Evolutionary conservation across 23 red algal species (phyloP), one percentile per base, ranked within the genome.

Genomic region (Agarophyton chilense): DNA sequence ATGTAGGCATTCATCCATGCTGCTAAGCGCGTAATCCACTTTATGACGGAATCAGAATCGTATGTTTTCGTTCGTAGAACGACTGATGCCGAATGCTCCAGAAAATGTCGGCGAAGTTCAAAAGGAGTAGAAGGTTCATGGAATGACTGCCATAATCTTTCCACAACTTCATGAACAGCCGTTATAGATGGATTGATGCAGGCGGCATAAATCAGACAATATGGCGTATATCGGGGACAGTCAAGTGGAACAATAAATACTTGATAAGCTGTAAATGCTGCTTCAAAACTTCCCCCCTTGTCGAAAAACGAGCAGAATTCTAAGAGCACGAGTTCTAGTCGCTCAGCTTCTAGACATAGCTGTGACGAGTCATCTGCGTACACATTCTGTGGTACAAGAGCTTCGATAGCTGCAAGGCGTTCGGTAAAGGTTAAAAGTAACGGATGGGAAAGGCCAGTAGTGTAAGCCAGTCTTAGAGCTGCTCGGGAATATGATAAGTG

Each of bases 1-100:
- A 87, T 54, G 74, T 87, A 87, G 1, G 50, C 67, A 60, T 87
- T 87, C 40, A 87, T 28, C 82, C 82, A 87, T 9, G 22, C 49
- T 52, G 82, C 82, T 50, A 87, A 50, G 18, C 62, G 41, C 0
- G 25, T 19, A 54, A 75, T 50, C 82, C 82, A 87, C 41, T 60
- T 55, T 3, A 73, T 18, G 28, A 75, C 82, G 19, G 28, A 40
- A 54, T 60, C 24, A 8, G 57, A 21, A 0, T 41, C 29, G 28
- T 66, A 66, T 1, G 25, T 25, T 71, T 26, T 72, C 21, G 65
- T 64, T 19, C 65, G 65, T 16, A 87, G 4, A 7, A 87, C 46
- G 1, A 87, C 54, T 56, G 63, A 18, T 74, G 26, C 49, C 18
- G 82, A 71, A 40, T 87, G 82, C 49, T 72, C 47, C 64, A 87